Evolutionary conservation across 495 filamentous ascomycete genomes (phyloP), one percentile per base, ranked within the genome.

Genomic region (Tuber indicum): DNA sequence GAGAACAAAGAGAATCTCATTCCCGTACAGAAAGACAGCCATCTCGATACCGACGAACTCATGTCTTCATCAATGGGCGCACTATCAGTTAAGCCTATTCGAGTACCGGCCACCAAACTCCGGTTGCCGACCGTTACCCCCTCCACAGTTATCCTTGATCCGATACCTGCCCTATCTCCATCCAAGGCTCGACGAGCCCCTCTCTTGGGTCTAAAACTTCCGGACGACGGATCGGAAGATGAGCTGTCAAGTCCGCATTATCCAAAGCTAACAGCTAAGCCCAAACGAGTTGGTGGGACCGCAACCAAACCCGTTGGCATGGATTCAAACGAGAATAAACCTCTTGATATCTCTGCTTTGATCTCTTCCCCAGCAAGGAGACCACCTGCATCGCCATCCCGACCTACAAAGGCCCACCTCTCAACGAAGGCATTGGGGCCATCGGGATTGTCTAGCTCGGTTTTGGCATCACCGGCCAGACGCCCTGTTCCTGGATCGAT

Each of bases 31-130:
- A 72, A 43, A 62, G 52, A 72, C n/a, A 42, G 52, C 23, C 45
- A 47, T 70, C 75, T 80, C 19, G 75, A 80, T 70, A 82, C 81
- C 5, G 81, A 82, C 39, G 81, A 82, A 32, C 77, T 82, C 36
- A 81, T 82, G 77, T 82, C 81, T 5, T 75, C 76, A 58, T 82
- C 81, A 32, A 82, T 82, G 80, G 77, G 80, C 23, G 80, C 81
- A 14, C 71, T 82, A 46, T 82, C 81, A 9, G 81, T 82, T 23
- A 82, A 82, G 71, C 81, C 81, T 23, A 72, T 75, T 39, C 77
- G 81, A 12, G 45, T 82, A 14, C 77, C 80, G 21, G 70, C 73
- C 36, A 77, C 81, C 44, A 82, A 80, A 58, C 46, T 80, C 3
- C 77, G 75, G 47, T 81, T 75, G 47, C 81, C 81, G 7, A 76